These are phyloP conservation scores for Plasmodium gaboni DNA, from an alignment of 169 alveolate species.

Conservation along the genomic window DNA sequence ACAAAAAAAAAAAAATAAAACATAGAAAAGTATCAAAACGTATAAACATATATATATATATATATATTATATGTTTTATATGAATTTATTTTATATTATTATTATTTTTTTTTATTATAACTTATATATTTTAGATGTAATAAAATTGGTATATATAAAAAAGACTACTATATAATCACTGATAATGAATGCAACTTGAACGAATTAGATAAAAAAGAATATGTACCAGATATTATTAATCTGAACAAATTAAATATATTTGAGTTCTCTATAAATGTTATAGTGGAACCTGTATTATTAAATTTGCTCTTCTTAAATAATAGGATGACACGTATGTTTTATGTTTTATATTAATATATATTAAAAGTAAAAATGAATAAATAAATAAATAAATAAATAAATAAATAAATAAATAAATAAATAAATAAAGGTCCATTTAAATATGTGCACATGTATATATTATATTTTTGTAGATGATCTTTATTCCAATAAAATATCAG, in stretches of 20 bases:
- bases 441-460: neutral
- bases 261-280: constrained; percentile 46
- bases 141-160: constrained; percentile 55
- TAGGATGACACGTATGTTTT: constrained; percentile 21
- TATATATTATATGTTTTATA: neutral
- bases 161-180: constrained; percentile 48
- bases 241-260: constrained; percentile 38
- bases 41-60: too few species aligned
- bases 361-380: neutral
- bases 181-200: constrained; percentile 51
- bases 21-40: too few species aligned
- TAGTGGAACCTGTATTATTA: constrained; percentile 63
- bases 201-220: constrained; percentile 30
- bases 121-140: constrained; percentile 35
- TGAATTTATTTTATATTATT: neutral
- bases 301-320: constrained; percentile 49
- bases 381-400: neutral
- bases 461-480: constrained; percentile 25
- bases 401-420: neutral
- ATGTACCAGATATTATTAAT: constrained; percentile 15
- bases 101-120: neutral
- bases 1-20: too few species aligned
- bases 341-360: neutral
- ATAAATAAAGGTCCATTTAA: neutral
- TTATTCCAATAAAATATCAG: constrained; percentile 16